Evolutionary conservation across 1,284 basidiomycete species (phyloP), one percentile per base, ranked within the genome.

Genomic region (Leccinum pachyderme): DNA sequence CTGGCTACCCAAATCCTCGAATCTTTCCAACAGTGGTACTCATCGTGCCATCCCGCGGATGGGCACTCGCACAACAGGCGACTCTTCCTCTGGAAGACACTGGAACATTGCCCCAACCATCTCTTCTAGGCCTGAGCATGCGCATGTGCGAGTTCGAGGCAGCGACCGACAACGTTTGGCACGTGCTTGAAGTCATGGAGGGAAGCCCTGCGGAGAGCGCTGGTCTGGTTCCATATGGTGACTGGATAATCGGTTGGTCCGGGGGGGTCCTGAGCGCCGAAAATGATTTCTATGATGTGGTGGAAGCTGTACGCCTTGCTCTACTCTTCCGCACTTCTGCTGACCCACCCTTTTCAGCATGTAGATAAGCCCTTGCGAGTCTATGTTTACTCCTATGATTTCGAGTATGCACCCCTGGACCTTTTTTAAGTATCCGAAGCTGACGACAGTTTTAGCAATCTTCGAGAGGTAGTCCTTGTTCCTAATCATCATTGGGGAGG

Each of bases 401-500:
- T 98, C 66, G 95, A 99, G 93, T 95, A 72, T 60, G 92, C 80
- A n/a, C 49, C 50, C 50, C 27, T 47, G 25, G 28, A 31, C 32
- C 25, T 35, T 5, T 15, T 32, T 46, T 49, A 33, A 13, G 22
- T 54, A 32, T 27, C 27, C n/a, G 28, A 46, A 5, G 32, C 61
- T 68, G 31, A 61, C 43, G 3, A 54, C 46, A 31, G 27, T 49
- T 64, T 32, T 66, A 95, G 93, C 72, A 91, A 93, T 50, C 81
- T 95, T 49, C 81, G 93, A 61, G 93, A 96, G 69, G 93, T 95
- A 8, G 91, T 96, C 24, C 73, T 96, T 29, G 91, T 97, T 44
- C 95, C 95, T 8, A 98, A 97, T 70, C 81, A 93, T 54, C 91
- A 95, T 63, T 98, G 95, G 95, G 95, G 94, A 47, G 95, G 95